These are phyloP conservation scores for Pulveroboletus sp. DNA, from an alignment of 768 basidiomycete genomes.

Conservation along the genomic window DNA sequence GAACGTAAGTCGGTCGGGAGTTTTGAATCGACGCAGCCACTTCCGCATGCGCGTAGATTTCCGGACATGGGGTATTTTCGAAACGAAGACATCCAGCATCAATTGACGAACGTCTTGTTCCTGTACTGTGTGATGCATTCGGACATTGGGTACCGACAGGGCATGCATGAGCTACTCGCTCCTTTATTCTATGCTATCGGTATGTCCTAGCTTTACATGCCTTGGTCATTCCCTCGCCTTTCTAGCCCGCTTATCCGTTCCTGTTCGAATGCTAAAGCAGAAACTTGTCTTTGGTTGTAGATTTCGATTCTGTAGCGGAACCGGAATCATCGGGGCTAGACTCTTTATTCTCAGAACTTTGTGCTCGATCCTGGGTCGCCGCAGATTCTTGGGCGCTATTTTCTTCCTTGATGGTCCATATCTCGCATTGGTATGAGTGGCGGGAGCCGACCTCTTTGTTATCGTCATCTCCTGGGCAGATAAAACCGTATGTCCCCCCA, in stretches of 20 bases:
- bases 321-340: constrained; percentile 30
- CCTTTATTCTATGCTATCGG: constrained; percentile 70
- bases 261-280: constrained; percentile 25
- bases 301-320: constrained; percentile 71
- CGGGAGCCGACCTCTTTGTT: constrained; percentile 38
- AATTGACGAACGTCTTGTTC: constrained; percentile 86
- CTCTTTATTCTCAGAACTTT: constrained; percentile 52
- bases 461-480: constrained; percentile 35
- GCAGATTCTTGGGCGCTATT: constrained; percentile 92
- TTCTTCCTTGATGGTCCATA: constrained; percentile 69
- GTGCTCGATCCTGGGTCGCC: constrained; percentile 65
- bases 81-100: constrained; percentile 65
- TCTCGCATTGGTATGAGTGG: constrained; percentile 82
- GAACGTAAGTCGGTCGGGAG: constrained; percentile 67
- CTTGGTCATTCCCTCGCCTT: constrained; percentile 5
- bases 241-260: constrained; percentile 13
- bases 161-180: constrained; percentile 97
- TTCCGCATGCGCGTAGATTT: constrained; percentile 55
- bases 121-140: constrained; percentile 78
- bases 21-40: constrained; percentile 1
- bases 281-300: constrained; percentile 37
- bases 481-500: constrained; percentile 71
- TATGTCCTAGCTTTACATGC: constrained; percentile 14
- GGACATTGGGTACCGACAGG: constrained; percentile 91
- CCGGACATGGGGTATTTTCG: constrained; percentile 96